Evolutionary conservation across 108 stramenopile genomes (phyloP).

Genomic region (Schizochytrium sp.): DNA sequence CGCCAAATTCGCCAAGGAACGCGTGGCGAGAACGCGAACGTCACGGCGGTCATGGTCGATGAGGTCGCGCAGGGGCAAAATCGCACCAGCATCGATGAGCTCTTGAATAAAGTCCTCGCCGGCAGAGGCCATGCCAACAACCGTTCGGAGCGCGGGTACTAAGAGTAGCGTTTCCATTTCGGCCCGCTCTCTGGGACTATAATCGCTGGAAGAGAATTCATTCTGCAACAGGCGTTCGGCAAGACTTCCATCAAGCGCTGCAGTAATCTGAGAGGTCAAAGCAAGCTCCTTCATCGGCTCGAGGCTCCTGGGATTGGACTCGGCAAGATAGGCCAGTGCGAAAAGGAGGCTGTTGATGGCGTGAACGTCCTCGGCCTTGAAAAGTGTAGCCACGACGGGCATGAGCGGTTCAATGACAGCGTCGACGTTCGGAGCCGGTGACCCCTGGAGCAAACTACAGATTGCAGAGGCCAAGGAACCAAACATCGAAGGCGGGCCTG

Average conservation of each 20-base stretch:
- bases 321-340: background rate
- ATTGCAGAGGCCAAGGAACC: background rate
- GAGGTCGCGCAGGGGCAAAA: background rate
- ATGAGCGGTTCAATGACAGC: background rate
- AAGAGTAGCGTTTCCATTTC: background rate
- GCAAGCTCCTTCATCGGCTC: background rate
- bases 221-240: background rate
- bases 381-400: background rate
- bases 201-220: background rate
- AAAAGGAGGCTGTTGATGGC: background rate
- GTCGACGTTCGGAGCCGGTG: background rate
- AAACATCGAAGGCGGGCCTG: background rate
- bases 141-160: background rate
- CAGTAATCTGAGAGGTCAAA: background rate
- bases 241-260: background rate
- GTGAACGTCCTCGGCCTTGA: background rate
- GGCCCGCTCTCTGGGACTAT: background rate
- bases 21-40: background rate
- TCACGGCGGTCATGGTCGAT: background rate
- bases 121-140: background rate
- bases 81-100: background rate
- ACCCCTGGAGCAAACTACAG: background rate
- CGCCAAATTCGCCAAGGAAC: background rate
- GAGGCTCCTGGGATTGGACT: background rate
- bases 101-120: background rate